phyloP scores from a whole-genome alignment of 192 early-diverging fungal species.

The Coemansia sp. region DNA sequence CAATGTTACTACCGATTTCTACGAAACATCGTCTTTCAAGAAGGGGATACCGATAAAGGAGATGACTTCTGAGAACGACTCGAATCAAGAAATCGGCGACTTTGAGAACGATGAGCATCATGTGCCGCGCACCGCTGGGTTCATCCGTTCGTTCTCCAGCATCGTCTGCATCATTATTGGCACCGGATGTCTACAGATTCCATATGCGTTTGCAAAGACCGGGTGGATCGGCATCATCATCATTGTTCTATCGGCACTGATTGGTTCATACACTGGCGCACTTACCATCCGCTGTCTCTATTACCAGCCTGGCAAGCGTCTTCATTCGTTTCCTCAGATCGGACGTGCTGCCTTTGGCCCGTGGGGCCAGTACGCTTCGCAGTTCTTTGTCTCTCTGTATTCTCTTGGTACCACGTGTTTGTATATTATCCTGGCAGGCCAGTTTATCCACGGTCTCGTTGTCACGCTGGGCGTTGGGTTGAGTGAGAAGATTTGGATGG shows the following conservation, averaged over 20 bases:
- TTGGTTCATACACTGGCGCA: conserved; percentile 74
- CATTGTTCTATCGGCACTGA: conserved; percentile 68
- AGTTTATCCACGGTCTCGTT: conserved; percentile 64
- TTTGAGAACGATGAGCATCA: conserved; percentile 15
- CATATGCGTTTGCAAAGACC: conserved; percentile 71
- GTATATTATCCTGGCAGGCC: conserved; percentile 71
- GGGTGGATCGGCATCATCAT: conserved; percentile 81
- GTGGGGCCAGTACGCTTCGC: conserved; percentile 60
- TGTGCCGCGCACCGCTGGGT: conserved; percentile 43
- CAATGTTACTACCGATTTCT: conserved; percentile 17
- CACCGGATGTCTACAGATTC: conserved; percentile 79
- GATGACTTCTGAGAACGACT: conserved; percentile 19
- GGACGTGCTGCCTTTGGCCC: conserved; percentile 68
- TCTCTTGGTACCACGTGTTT: conserved; percentile 68
- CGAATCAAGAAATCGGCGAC: conserved; percentile 14
- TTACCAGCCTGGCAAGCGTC: conserved; percentile 47
- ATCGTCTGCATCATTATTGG: conserved; percentile 81
- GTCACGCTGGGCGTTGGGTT: conserved; percentile 47
- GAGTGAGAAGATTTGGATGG: conserved; percentile 58
- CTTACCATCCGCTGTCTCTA: conserved; percentile 78
- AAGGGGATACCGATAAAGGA: conserved; percentile 28
- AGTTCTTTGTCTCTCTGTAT: conserved; percentile 64
- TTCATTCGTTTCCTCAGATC: conserved; percentile 66
- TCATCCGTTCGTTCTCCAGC: conserved; percentile 61
- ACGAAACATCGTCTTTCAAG: conserved; percentile 34